phyloP scores from a whole-genome alignment of 352 stramenopile genomes.

The Globisporangium echinulatum region DNA sequence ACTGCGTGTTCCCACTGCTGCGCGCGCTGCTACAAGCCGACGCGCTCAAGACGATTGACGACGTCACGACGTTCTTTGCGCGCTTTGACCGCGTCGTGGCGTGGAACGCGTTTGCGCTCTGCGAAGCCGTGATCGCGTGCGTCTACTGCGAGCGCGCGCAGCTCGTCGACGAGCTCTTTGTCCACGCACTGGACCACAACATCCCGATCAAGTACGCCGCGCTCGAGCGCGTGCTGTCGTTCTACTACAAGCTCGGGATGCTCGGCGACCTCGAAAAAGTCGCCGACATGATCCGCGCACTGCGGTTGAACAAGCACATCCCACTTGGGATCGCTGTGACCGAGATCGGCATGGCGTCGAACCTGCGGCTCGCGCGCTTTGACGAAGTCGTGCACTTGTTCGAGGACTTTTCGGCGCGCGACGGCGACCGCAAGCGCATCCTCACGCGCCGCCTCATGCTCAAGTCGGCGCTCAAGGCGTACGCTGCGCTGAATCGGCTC shows the following conservation, averaged over 20 bases:
- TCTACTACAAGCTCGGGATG: constrained; percentile 62
- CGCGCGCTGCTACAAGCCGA: constrained; percentile 26
- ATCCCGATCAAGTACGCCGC: constrained; percentile 77
- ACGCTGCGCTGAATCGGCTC: constrained; percentile 34
- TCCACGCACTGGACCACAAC: constrained; percentile 47
- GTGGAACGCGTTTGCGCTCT: constrained; percentile 61
- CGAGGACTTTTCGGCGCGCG: constrained; percentile 59
- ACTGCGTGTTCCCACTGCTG: constrained; percentile 39
- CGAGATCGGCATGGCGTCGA: constrained; percentile 71
- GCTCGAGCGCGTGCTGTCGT: constrained; percentile 61
- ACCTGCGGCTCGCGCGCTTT: constrained; percentile 44
- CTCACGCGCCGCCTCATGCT: constrained; percentile 56
- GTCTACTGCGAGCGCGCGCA: constrained; percentile 38
- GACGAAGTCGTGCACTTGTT: constrained; percentile 65
- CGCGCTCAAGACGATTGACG: constrained; percentile 23
- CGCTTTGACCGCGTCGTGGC: constrained; percentile 40
- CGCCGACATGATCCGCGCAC: constrained; percentile 49
- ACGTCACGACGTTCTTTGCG: constrained; percentile 42
- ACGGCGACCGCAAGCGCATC: constrained; percentile 57
- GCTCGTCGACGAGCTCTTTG: constrained; percentile 56
- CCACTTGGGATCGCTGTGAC: constrained; percentile 62
- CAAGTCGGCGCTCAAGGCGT: constrained; percentile 44
- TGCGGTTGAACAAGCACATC: constrained; percentile 74
- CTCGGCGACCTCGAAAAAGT: constrained; percentile 53
- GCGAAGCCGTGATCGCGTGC: constrained; percentile 53